A percentile compares a stretch with the other conserved stretches of the same genome.
Conservation (phyloP, 1,284 basidiomycete genomes). For the Ceratobasidium sp. region DNA sequence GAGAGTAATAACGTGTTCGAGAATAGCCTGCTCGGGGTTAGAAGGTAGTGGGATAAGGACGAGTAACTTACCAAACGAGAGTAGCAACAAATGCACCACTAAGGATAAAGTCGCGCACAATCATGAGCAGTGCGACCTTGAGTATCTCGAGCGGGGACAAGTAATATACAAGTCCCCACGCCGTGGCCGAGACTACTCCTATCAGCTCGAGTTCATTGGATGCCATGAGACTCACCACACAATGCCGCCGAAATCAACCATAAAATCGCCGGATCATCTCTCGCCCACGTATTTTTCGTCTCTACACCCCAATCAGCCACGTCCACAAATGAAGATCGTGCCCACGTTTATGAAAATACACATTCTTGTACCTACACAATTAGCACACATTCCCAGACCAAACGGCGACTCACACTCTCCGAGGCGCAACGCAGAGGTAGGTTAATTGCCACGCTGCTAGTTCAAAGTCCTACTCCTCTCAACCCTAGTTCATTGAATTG, state of each 20-base stretch:
- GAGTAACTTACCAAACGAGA: constrained; percentile 68
- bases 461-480: constrained; percentile 80
- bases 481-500: constrained; percentile 6
- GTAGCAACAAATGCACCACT: constrained; percentile 76
- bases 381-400: constrained; percentile 2
- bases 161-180: constrained; percentile 86
- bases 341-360: constrained; percentile 89
- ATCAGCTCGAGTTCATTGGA: neutral
- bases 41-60: neutral
- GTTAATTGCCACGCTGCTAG: constrained; percentile 92
- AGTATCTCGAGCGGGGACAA: constrained; percentile 64
- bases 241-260: constrained; percentile 82
- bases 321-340: constrained; percentile 36
- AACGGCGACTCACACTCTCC: constrained; percentile 76
- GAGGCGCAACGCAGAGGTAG: constrained; percentile 87
- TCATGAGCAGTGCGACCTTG: constrained; percentile 76
- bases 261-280: constrained; percentile 93
- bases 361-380: constrained; percentile 75
- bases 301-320: constrained; percentile 56
- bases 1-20: constrained; percentile 74
- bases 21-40: constrained; percentile 59
- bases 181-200: constrained; percentile 69
- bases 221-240: constrained; percentile 58
- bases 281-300: constrained; percentile 97
- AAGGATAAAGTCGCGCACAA: constrained; percentile 84